Base-by-base conservation (phyloP, 2,329 filamentous ascomycete species). In the Neophaeococcomyces aloes region DNA sequence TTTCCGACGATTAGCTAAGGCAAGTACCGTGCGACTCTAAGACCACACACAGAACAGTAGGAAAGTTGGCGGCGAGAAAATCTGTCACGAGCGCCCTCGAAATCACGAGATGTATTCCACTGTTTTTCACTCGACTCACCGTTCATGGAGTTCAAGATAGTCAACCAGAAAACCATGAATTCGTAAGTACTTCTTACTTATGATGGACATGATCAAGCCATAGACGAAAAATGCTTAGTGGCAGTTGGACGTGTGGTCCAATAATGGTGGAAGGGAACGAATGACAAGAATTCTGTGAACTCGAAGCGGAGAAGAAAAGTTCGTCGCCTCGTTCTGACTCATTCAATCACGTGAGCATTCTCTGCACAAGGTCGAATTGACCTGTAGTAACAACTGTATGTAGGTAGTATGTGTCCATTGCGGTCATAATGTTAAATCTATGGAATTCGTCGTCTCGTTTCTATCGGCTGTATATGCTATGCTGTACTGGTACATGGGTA, bases 401-500 rank as follows among this genome's bases (percentile, higher is more conserved):
- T n/a, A n/a, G n/a, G 15, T 35, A 11, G 33, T 18, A 5, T 19
- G 8, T n/a, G n/a, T n/a, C 18, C 21, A n/a, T 38, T 6, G 18
- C 23, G 17, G 17, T 38, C 35, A 4, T 41, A 19, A 29, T 27
- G 32, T 41, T 33, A 11, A 31, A 18, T 34, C 19, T 35, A 35
- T 34, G 29, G 29, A 42, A 35, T 25, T 27, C 29, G 18, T 29
- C 35, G 11, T 35, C 31, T 23, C 39, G 23, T 42, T 3, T 42
- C 39, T 42, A 29, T 34, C 30, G 29, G 23, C 23, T 27, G 23
- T 27, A 5, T 34, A 39, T 27, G 19, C 23, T 15, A 27, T 38
- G 18, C 23, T 8, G 14, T 42, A 35, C 29, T 35, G 31, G 19
- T 42, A 35, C 30, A 42, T 42, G 39, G 39, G 39, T 34, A 34